phyloP scores from a whole-genome alignment of 2,329 filamentous ascomycete species.

The Hypomyces rosellus region DNA sequence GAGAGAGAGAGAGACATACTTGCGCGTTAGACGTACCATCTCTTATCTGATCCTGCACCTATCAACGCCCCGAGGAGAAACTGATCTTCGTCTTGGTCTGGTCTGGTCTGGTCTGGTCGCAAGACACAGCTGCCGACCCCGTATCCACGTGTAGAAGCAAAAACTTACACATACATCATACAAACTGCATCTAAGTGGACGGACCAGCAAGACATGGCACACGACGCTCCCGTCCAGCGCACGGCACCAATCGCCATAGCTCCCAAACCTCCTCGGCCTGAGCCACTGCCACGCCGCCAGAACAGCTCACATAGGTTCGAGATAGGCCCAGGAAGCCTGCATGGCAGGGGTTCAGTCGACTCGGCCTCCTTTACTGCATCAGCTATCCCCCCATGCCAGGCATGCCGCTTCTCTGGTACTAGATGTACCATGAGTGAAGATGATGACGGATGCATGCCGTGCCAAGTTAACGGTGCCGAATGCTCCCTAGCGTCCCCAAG shows the following conservation, averaged over 20 bases:
- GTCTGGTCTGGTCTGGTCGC: neutral
- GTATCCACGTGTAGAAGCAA: constrained; percentile 1
- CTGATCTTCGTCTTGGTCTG: neutral
- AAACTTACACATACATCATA: neutral
- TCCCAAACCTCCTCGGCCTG: constrained; percentile 46
- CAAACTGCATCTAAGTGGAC: no score
- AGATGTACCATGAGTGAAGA: constrained; percentile 72
- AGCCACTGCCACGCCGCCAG: constrained; percentile 39
- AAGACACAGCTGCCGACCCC: neutral
- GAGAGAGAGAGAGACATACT: no score
- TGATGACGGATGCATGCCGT: constrained; percentile 68
- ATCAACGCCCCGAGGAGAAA: no score
- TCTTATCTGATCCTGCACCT: neutral
- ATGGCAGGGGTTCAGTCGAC: constrained; percentile 47
- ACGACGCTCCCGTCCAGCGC: constrained; percentile 47
- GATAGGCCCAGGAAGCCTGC: constrained; percentile 43
- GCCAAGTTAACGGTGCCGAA: constrained; percentile 69
- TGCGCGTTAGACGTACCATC: neutral
- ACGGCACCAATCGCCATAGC: constrained; percentile 62
- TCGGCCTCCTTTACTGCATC: constrained; percentile 36
- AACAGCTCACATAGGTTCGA: constrained; percentile 43
- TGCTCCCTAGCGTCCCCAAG: constrained; percentile 68
- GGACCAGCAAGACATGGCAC: constrained; percentile 36
- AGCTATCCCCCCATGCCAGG: constrained; percentile 57
- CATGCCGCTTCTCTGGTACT: constrained; percentile 66